phyloP scores from a whole-genome alignment of 2,329 filamentous ascomycete genomes.

The Pyrenochaeta sp. region DNA sequence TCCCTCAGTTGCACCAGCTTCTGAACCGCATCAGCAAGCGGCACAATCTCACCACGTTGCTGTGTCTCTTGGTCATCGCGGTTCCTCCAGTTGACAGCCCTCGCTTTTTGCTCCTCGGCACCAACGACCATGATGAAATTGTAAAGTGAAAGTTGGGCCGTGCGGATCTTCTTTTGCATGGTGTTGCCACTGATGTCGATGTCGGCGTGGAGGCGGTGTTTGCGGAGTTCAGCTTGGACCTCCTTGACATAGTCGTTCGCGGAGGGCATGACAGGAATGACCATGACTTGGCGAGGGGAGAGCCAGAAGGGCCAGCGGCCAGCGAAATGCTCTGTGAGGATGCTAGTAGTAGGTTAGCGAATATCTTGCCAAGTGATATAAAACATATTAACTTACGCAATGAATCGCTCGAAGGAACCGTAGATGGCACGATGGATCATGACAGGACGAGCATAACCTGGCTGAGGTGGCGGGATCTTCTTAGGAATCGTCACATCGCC shows the following conservation, averaged over 20 bases:
- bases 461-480: constrained; percentile 38
- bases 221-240: constrained; percentile 73
- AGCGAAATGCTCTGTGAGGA: constrained; percentile 83
- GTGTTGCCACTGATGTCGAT: constrained; percentile 79
- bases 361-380: not conserved
- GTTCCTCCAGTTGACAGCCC: constrained; percentile 71
- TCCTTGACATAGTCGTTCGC: constrained; percentile 77
- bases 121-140: constrained; percentile 82
- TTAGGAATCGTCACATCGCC: constrained; percentile 28
- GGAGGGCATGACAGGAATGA: constrained; percentile 78
- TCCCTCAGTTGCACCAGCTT: constrained; percentile 60
- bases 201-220: constrained; percentile 74
- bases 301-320: constrained; percentile 93
- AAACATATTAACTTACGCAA: constrained; percentile 57
- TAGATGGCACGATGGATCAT: constrained; percentile 87
- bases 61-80: constrained; percentile 69
- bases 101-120: constrained; percentile 66
- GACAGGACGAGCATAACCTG: constrained; percentile 77
- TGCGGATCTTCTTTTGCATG: constrained; percentile 89
- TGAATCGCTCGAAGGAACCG: constrained; percentile 73
- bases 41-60: constrained; percentile 68
- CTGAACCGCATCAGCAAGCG: constrained; percentile 65
- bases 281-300: constrained; percentile 80
- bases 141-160: constrained; percentile 80
- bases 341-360: constrained; percentile 48